Percentiles rank a stretch among this genome's conserved stretches.
Conservation (phyloP, 179 eudicot species). For the Amaranthus tricolor region DNA sequence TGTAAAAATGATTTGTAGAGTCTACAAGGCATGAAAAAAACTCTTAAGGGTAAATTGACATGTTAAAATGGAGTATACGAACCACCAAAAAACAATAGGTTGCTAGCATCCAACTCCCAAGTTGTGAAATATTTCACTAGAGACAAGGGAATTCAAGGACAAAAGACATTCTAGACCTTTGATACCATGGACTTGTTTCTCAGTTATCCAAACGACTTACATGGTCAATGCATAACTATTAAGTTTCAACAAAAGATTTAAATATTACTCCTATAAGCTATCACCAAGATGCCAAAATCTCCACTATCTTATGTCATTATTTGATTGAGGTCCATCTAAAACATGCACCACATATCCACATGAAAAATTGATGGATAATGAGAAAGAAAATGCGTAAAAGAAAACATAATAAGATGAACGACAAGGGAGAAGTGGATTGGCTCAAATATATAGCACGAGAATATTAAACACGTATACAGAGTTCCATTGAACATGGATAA, state of each 20-base stretch:
- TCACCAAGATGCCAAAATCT: too few relatives aligned
- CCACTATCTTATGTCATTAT: too few relatives aligned
- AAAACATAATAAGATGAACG: background rate
- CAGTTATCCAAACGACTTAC: background rate
- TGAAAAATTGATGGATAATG: background rate
- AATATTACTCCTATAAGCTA: too few relatives aligned
- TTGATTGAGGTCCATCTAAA: background rate
- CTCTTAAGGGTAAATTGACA: background rate
- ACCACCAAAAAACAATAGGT: too few relatives aligned
- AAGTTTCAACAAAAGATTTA: background rate
- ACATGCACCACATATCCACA: background rate
- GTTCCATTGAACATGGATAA: background rate
- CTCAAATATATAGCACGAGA: constrained; percentile 4
- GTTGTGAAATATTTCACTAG: background rate
- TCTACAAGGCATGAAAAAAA: background rate
- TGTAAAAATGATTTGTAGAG: background rate
- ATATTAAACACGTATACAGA: background rate
- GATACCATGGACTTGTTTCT: background rate
- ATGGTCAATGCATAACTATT: background rate
- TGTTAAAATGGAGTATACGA: too few relatives aligned
- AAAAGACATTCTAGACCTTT: background rate
- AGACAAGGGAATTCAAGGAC: background rate
- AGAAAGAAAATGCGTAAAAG: background rate
- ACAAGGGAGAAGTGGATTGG: background rate
- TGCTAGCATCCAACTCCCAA: too few relatives aligned